phyloP scores from a whole-genome alignment of 2,329 filamentous ascomycete species.

The Rhinocladiella similis region DNA sequence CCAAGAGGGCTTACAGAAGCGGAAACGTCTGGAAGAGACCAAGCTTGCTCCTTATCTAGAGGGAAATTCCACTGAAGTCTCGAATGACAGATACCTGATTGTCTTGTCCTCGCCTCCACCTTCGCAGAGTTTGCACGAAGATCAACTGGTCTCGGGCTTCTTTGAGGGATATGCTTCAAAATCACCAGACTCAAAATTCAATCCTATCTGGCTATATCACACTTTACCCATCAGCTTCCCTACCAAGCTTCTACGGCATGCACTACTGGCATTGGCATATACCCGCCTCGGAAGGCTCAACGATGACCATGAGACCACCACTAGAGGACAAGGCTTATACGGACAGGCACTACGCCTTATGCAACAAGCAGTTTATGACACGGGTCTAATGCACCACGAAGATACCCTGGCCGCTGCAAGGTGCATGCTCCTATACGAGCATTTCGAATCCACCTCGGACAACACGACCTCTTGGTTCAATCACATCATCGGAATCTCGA shows the following conservation, averaged over 20 bases:
- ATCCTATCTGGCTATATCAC: slow-evolving; percentile 5
- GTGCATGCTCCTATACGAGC: slow-evolving; percentile 14
- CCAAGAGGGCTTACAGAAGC: slow-evolving; percentile 9
- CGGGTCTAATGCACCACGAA: neutral
- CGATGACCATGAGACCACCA: neutral
- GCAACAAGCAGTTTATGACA: slow-evolving; percentile 7
- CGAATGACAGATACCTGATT: neutral
- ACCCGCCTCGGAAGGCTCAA: slow-evolving; percentile 6
- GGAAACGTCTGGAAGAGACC: slow-evolving; percentile 11
- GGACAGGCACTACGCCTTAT: slow-evolving; percentile 6
- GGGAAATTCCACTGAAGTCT: too few species aligned
- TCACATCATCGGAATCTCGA: slow-evolving; percentile 9
- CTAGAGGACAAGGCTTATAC: slow-evolving; percentile 9
- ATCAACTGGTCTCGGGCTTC: slow-evolving; percentile 10
- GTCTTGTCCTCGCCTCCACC: neutral
- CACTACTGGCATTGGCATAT: slow-evolving; percentile 9
- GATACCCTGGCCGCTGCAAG: slow-evolving; percentile 11
- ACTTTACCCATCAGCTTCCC: neutral
- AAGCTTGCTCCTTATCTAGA: neutral
- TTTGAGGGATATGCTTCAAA: slow-evolving; percentile 2
- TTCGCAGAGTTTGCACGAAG: slow-evolving; percentile 2
- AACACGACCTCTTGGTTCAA: slow-evolving; percentile 14
- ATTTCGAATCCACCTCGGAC: slow-evolving; percentile 12
- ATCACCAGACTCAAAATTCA: neutral
- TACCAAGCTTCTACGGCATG: neutral